Evolutionary conservation across 2,329 filamentous ascomycete species (phyloP), one percentile per base, ranked within the genome.

Genomic region (Monilinia laxa): DNA sequence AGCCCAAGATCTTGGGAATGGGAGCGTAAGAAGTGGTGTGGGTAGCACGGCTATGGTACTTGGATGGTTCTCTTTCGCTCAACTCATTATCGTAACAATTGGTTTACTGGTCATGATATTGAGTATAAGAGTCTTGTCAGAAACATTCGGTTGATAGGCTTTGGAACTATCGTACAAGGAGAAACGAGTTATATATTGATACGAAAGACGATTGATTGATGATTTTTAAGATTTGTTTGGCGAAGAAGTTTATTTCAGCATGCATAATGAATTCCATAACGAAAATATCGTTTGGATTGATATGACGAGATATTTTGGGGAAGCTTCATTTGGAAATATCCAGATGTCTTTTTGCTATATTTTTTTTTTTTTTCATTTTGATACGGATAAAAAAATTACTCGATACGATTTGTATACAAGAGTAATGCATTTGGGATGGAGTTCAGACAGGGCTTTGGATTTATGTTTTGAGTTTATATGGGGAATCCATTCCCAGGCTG

Each of bases 31-130:
- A 77, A 92, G 89, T 66, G 93, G 93, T 45, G 92, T 97, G 16
- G 93, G 93, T n/a, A 93, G 92, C 59, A 91, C 90, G 51, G 94
- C 95, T 66, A 98, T 99, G 92, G 91, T 97, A 23, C 84, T 99
- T 75, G 95, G 95, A 68, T 99, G 95, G 95, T 98, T 99, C 79
- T 91, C 92, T 53, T 98, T 99, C 76, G 90, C 91, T 28, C 79
- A 98, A 64, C 84, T 99, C 71, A 96, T 99, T 74, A 90, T 98
- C 69, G 94, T 98, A 64, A 98, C 94, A 59, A 95, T 98, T 75
- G 95, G 94, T 66, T 79, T 98, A 78, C 82, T 99, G 70, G 90
- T 97, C 75, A 98, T 98, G 93, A 97, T 97, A 75, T 81, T 98
- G 78, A 97, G 93, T 80, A 95, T 97, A 76, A 86, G 89, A 72